These are phyloP conservation scores for Xylaria acuta DNA, from an alignment of 495 filamentous ascomycete species.

Conservation along the genomic window DNA sequence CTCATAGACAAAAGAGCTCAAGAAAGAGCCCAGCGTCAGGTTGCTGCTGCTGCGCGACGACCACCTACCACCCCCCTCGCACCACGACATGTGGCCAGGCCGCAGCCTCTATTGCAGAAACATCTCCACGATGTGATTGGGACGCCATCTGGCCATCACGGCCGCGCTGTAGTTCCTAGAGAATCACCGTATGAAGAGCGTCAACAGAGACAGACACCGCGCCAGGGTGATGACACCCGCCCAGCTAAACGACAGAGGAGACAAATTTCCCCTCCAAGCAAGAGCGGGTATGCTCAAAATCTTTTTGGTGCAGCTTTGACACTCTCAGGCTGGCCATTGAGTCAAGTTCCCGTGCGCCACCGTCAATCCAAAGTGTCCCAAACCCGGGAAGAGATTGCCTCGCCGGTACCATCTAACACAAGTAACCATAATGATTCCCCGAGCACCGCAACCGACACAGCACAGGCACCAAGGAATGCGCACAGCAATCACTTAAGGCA, in stretches of 20 bases:
- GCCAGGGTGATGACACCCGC: slow-evolving; percentile 28
- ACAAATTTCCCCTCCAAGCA: slow-evolving; percentile 48
- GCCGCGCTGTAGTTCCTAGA: slow-evolving; percentile 53
- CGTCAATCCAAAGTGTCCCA: slow-evolving; percentile 27
- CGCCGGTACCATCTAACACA: slow-evolving; percentile 22
- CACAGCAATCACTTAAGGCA: not conserved
- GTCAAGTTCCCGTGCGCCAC: slow-evolving; percentile 40
- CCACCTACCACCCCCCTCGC: slow-evolving; percentile 13
- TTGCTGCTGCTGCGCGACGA: slow-evolving; percentile 41
- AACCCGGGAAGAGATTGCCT: slow-evolving; percentile 21
- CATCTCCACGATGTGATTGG: slow-evolving; percentile 54
- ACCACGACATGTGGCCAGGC: slow-evolving; percentile 16
- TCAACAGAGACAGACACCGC: slow-evolving; percentile 35
- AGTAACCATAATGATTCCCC: not conserved
- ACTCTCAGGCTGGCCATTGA: slow-evolving; percentile 49
- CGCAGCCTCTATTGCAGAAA: slow-evolving; percentile 46
- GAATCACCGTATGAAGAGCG: slow-evolving; percentile 60
- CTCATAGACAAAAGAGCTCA: slow-evolving; percentile 70
- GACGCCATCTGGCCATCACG: slow-evolving; percentile 57
- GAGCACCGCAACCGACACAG: not conserved
- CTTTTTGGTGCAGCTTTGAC: slow-evolving; percentile 57
- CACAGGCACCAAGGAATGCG: not conserved
- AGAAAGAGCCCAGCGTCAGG: slow-evolving; percentile 54
- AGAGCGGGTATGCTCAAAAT: slow-evolving; percentile 59
- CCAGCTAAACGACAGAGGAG: slow-evolving; percentile 47